A percentile compares a stretch with the other conserved stretches of the same genome.
phyloP scores from a whole-genome alignment of 1,284 basidiomycete genomes.

The Xerocomus amazonicus region DNA sequence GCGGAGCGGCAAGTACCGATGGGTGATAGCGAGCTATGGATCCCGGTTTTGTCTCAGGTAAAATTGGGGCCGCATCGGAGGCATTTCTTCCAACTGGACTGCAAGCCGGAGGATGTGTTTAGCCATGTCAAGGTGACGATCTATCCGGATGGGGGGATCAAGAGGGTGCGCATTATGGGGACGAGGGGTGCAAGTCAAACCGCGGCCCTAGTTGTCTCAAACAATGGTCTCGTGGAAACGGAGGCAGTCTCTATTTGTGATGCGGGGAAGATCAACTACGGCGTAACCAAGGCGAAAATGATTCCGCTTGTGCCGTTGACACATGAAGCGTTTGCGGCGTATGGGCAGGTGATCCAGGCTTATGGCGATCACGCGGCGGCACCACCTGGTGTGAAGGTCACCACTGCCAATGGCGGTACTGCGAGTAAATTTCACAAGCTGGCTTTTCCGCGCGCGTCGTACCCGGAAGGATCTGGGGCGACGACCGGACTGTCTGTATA shows the following conservation, averaged over 20 bases:
- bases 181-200: constrained; percentile 39
- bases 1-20: constrained; percentile 39
- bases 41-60: constrained; percentile 67
- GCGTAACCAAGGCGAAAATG: constrained; percentile 25
- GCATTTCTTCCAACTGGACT: constrained; percentile 83
- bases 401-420: constrained; percentile 81
- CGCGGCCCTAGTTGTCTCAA: constrained; percentile 11
- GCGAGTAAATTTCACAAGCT: constrained; percentile 90
- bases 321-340: constrained; percentile 76
- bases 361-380: constrained; percentile 63
- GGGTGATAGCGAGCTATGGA: constrained; percentile 59
- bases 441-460: constrained; percentile 60
- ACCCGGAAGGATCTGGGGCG: constrained; percentile 52
- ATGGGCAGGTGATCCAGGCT: constrained; percentile 85
- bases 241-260: constrained; percentile 1
- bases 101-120: constrained; percentile 54
- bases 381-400: constrained; percentile 68
- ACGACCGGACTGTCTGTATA: constrained; percentile 72
- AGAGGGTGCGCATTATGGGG: constrained; percentile 84
- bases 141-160: constrained; percentile 94
- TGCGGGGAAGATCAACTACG: constrained; percentile 1
- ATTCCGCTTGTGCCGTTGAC: constrained; percentile 78
- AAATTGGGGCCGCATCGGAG: constrained; percentile 88
- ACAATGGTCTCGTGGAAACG: constrained; percentile 5
- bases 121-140: constrained; percentile 90